These are phyloP conservation scores for Anthracocystis panici-leucophaei DNA, from an alignment of 1,284 basidiomycete genomes.

Conservation along the genomic window DNA sequence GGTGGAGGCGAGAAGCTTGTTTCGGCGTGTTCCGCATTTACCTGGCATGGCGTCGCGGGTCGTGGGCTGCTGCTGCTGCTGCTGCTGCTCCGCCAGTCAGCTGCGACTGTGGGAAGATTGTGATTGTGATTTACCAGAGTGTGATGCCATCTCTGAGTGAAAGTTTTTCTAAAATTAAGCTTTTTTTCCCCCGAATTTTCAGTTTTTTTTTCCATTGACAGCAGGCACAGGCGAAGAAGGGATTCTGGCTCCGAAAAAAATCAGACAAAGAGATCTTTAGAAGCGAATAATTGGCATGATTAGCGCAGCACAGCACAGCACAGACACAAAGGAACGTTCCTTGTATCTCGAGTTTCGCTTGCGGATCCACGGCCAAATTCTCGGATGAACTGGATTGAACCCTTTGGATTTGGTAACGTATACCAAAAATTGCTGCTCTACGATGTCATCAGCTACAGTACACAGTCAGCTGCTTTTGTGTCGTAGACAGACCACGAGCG, in stretches of 20 bases:
- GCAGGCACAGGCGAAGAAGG: no score
- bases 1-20: not conserved
- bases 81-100: not conserved
- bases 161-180: not conserved
- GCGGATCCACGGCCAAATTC: constrained; percentile 23
- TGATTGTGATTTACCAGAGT: not conserved
- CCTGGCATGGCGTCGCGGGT: not conserved
- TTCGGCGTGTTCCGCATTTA: constrained; percentile 1
- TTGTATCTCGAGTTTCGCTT: constrained; percentile 9
- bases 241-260: not conserved
- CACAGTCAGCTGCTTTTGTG: not conserved
- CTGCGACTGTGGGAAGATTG: not conserved
- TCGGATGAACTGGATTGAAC: constrained; percentile 20
- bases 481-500: not conserved
- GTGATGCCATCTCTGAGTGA: not conserved
- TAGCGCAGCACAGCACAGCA: not conserved
- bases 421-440: no score
- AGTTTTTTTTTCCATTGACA: no score
- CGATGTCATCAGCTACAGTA: no score
- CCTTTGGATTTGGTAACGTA: no score
- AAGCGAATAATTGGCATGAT: constrained; percentile 1
- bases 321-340: not conserved
- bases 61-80: no score
- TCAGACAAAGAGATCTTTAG: constrained; percentile 6
- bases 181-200: not conserved